Conservation (phyloP, 1,139 yeast species). For the Protomyces macrosporus region DNA sequence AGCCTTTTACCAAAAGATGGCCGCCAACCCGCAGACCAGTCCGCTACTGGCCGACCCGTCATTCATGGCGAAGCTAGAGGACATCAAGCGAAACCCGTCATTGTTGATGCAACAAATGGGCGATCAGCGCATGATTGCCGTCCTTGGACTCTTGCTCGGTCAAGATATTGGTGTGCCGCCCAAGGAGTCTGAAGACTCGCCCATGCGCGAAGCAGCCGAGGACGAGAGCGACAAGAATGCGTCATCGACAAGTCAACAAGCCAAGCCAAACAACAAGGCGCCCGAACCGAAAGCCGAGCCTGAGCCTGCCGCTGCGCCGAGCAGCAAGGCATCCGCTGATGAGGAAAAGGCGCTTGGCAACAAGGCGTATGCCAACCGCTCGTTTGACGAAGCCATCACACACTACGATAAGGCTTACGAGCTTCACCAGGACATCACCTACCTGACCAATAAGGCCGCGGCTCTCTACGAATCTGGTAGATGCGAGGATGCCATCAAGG, state of each 20-base stretch:
- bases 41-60: conserved; percentile 83
- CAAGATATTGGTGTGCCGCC: conserved; percentile 36
- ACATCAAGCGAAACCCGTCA: conserved; percentile 62
- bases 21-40: conserved; percentile 78
- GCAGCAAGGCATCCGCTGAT: conserved; percentile 59
- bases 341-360: conserved; percentile 82
- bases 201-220: conserved; percentile 34
- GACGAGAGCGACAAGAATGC: background rate
- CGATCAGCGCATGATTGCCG: conserved; percentile 84
- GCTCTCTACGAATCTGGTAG: conserved; percentile 97
- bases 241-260: conserved; percentile 35
- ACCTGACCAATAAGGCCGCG: conserved; percentile 92
- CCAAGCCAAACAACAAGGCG: conserved; percentile 34
- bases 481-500: conserved; percentile 71
- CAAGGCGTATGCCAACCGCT: conserved; percentile 71
- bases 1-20: conserved; percentile 64
- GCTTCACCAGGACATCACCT: conserved; percentile 75
- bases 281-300: conserved; percentile 37
- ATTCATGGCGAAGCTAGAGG: conserved; percentile 64
- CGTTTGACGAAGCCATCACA: conserved; percentile 89
- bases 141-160: conserved; percentile 70
- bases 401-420: conserved; percentile 85
- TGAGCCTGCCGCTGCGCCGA: conserved; percentile 35
- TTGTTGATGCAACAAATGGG: conserved; percentile 37
- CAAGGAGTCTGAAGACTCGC: conserved; percentile 30